Base-by-base conservation (phyloP, 2,329 filamentous ascomycete species). In the Trichophyton rubrum region DNA sequence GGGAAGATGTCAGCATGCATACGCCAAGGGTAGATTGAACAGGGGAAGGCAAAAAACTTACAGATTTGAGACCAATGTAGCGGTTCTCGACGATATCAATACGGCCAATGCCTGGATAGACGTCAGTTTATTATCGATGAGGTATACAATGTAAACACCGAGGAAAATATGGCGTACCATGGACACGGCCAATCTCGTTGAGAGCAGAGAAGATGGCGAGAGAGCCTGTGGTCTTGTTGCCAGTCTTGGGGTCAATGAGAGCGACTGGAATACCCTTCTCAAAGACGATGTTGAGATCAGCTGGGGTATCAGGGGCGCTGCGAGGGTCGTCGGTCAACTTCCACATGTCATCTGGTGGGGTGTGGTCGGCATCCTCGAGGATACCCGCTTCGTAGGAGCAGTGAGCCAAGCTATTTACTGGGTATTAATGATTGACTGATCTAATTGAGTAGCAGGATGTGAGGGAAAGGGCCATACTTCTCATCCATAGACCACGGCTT, bases 271-370 rank as follows among this genome's bases (percentile, higher is more conserved):
- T 47, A 53, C 67, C 67, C 59, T 68, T 66, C 33, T 64, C 62
- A 47, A 69, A 69, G 47, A 59, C 40, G 27, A 69, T 49, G 11
- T 62, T 66, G 57, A 68, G 59, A 59, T 68, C 65, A 49, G 63
- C 62, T 2, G 64, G 63, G 30, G 59, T 60, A 43, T 68, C 59
- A 20, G 66, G 64, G 4, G 71, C 70, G 11, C 63, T 65, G 17
- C 61, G 61, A 11, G 71, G 71, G 47, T 71, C 70, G 61, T 67
- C 69, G n/a, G 80, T 81, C 68, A 86, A 78, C 68, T 84, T 91
- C 89, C 89, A 92, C 84, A 92, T 88, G 72, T 91, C 87, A 67
- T 82, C 79, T 60, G 88, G 87, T 41, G 88, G 83, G 62, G 85
- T 84, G 67, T 80, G 77, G 70, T 75, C 67, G 62, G 82, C 82